Evolutionary conservation across 192 early-diverging fungal genomes (phyloP), one percentile per base, ranked within the genome.

Genomic region (Linnemannia hyalina): DNA sequence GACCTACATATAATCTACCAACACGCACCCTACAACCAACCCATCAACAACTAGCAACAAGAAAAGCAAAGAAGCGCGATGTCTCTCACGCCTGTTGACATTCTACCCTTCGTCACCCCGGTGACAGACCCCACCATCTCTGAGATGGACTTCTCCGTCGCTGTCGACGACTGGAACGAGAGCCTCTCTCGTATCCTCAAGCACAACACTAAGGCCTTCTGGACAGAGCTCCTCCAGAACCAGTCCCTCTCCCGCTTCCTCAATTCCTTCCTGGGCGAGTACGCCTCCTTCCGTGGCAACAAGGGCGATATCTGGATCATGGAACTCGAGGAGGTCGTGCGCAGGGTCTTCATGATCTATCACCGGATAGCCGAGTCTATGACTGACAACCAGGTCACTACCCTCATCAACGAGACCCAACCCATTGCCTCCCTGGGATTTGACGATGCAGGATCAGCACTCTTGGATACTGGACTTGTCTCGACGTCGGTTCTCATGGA

Each of bases 401-500:
- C 52, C 26, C 23, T 32, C 41, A 23, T 47, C 3, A 70, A 68
- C 26, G 63, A 73, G 23, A 29, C 80, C n/a, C 80, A 52, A n/a
- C 60, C 72, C 44, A 65, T 76, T 3, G 73, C 78, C 22, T n/a
- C 65, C 29, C n/a, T 69, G 40, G 55, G 72, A 41, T 20, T 35
- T 11, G 70, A 23, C 26, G 72, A 72, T 32, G 75, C 85, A 15
- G 82, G 73, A 63, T 79, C 81, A 16, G 85, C 81, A 6, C 49
- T 89, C 15, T 52, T 87, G 40, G 77, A 81, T 10, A 68, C 63
- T 32, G 85, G 85, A 6, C 44, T 83, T 11, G 46, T 89, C 7
- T 89, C 88, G 0, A 83, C 84, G 0, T 83, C 88, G 49, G 82
- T 89, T 5, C 69, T 93, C 55, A 89, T 93, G 83, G 93, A 93